Base-by-base conservation (phyloP, 306 rosid genomes). In the Astragalus glycyphyllos region DNA sequence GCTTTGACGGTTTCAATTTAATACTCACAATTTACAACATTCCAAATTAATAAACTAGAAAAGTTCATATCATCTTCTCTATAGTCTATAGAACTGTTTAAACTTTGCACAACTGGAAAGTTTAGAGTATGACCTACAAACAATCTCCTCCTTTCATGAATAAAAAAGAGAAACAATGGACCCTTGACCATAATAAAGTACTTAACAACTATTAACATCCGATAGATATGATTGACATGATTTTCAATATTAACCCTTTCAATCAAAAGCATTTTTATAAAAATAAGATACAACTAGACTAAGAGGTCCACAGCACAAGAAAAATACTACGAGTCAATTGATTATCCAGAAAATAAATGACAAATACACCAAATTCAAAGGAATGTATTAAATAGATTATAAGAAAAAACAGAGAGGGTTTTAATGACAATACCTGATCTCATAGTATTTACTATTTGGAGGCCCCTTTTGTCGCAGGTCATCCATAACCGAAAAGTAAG, bases 401-500 rank as follows among this genome's bases (percentile, higher is more conserved):
- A 60, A 59, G 67, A 68, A 8, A 8, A 60, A 53, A 69, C 29
- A 29, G 62, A 32, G 45, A 60, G 51, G 63, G 6, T 58, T 11
- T 50, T n/a, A 26, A 55, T 38, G 61, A 35, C 41, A 48, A 64
- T 71, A 95, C 99, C 86, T 87, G 81, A 95, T 91, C 77, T 95
- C 99, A 65, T 77, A 88, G 68, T 86, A 88, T 77, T 87, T 83
- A 68, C 71, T 81, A 38, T 65, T 59, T 3, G 92, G 86, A 65
- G 96, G 86, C 63, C 77, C 88, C 65, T 70, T 83, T 11, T 42
- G 68, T 29, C 37, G 80, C 45, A 95, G 82, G 67, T 95, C 97
- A 50, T 79, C 84, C 97, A 91, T 89, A 76, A 89, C 55, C 11
- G 97, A 86, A 71, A 85, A 85, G 82, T 95, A 95, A 13, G 99